Evolutionary conservation across 192 early-diverging fungal species (phyloP), one percentile per base, ranked within the genome.

Genomic region (Glomus cerebriforme): DNA sequence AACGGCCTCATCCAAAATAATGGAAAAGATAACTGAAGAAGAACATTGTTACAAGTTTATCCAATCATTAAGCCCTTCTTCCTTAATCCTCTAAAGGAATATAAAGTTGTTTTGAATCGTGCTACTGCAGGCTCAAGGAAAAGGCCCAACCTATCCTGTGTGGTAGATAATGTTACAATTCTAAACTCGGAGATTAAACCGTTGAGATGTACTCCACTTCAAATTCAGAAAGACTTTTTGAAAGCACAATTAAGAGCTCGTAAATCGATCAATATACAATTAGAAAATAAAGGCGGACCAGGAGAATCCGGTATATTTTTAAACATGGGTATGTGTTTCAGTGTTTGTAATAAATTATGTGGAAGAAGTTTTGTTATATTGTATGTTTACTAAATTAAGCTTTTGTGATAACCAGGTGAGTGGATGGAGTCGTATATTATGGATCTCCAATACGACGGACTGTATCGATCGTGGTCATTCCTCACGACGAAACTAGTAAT

Each of bases 11-110:
- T 65, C 62, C 8, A 64, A 64, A 13, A 64, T 31, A 3, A 64
- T 31, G 62, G 62, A 64, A 83, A 86, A 79, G 79, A 73, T 59
- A 35, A 83, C 75, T 12, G 79, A 80, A 49, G 79, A 74, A 24
- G 71, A 74, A 27, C 79, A 80, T 27, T 80, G 79, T 49, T 74
- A 80, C 59, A 80, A 54, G 79, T 74, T 80, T 64, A 74, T 65
- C 79, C 79, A 80, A 70, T 79, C 22, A 79, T 49, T 35, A 64
- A 64, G 17, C 69, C 29, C 24, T 59, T 34, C 27, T 79, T 79
- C 22, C 47, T 59, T 79, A 34, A 63, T 17, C 45, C 47, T 15
- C 3, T 32, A 31, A 72, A 29, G 19, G 66, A 67, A 22, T 67
- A 67, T 37, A n/a, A 67, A 67, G 4, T 67, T 67, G 34, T 13